These are phyloP conservation scores for Geoglossum cookeanum DNA, from an alignment of 2,329 filamentous ascomycete species.

Conservation along the genomic window DNA sequence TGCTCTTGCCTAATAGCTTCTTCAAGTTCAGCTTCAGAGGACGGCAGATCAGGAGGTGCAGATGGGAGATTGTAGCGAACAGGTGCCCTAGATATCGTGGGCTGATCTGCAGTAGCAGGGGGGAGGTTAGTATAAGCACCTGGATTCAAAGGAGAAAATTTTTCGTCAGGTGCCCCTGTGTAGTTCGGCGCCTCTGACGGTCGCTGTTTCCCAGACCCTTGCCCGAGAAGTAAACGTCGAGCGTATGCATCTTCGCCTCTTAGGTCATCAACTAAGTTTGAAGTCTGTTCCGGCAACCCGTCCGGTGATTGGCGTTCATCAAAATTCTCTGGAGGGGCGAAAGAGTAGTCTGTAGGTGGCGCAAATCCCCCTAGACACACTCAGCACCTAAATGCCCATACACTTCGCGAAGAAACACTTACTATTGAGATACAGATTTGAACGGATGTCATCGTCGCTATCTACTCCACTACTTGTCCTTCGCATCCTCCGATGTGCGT, in stretches of 20 bases:
- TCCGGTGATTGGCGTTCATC: slow-evolving; percentile 12
- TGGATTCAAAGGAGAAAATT: background rate
- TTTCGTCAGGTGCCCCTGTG: background rate
- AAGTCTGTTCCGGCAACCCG: slow-evolving; percentile 30
- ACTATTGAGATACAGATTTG: slow-evolving; percentile 26
- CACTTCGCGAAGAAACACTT: slow-evolving; percentile 13
- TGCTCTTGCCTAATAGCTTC: slow-evolving; percentile 19
- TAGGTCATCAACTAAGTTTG: slow-evolving; percentile 33
- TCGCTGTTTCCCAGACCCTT: slow-evolving; percentile 13
- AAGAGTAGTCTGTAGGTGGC: slow-evolving; percentile 26
- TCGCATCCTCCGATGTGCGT: slow-evolving; percentile 43
- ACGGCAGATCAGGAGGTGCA: slow-evolving; percentile 25
- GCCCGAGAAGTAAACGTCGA: slow-evolving; percentile 39
- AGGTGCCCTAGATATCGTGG: slow-evolving; percentile 56
- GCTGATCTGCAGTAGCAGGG: background rate
- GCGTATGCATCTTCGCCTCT: slow-evolving; percentile 53
- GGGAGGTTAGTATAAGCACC: background rate
- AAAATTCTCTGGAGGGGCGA: slow-evolving; percentile 30
- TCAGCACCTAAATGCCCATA: slow-evolving; percentile 6
- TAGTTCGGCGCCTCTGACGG: background rate
- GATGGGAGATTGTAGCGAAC: slow-evolving; percentile 48
- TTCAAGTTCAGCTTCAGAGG: slow-evolving; percentile 26
- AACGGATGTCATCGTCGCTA: slow-evolving; percentile 30
- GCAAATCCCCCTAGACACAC: slow-evolving; percentile 21
- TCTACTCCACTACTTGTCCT: slow-evolving; percentile 25